These are phyloP conservation scores for Codiaeum variegatum DNA, from an alignment of 441 rosid genomes.

Conservation along the genomic window DNA sequence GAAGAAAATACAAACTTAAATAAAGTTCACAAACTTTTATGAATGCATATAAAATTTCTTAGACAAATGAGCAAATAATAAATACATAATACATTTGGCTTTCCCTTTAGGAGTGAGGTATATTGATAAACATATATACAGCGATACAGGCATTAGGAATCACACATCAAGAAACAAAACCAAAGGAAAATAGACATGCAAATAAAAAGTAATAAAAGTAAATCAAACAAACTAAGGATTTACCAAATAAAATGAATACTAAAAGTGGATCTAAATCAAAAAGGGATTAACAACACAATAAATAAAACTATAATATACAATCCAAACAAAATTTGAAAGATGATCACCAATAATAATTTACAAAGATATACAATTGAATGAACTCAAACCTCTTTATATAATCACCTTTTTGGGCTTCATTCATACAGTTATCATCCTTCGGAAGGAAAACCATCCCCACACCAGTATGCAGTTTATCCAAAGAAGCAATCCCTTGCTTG, in stretches of 20 bases:
- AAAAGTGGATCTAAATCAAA: not conserved
- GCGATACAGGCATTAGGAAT: not conserved
- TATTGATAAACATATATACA: not conserved
- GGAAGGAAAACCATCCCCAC: constrained; percentile 98
- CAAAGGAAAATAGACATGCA: not conserved
- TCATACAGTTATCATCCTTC: constrained; percentile 50
- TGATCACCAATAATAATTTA: constrained; percentile 10
- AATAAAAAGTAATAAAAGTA: not conserved
- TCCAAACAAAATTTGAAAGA: not conserved
- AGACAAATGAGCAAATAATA: not conserved
- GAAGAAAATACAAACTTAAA: not conserved
- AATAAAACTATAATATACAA: not conserved
- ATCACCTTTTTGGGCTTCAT: constrained; percentile 84
- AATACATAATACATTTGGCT: not conserved
- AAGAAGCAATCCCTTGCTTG: constrained; percentile 66
- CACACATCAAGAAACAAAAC: not conserved
- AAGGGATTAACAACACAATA: not conserved
- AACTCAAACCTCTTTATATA: constrained; percentile 11
- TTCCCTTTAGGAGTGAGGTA: not conserved
- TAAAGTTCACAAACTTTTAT: not conserved
- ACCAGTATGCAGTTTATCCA: constrained; percentile 85
- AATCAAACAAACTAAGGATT: not conserved
- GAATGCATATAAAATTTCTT: not conserved
- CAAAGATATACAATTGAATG: constrained; percentile 3
- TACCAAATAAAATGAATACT: not conserved